A percentile compares a stretch with the other conserved stretches of the same genome.
Conservation (phyloP, 2,329 filamentous ascomycete species). For the Epichloe coenophiala region DNA sequence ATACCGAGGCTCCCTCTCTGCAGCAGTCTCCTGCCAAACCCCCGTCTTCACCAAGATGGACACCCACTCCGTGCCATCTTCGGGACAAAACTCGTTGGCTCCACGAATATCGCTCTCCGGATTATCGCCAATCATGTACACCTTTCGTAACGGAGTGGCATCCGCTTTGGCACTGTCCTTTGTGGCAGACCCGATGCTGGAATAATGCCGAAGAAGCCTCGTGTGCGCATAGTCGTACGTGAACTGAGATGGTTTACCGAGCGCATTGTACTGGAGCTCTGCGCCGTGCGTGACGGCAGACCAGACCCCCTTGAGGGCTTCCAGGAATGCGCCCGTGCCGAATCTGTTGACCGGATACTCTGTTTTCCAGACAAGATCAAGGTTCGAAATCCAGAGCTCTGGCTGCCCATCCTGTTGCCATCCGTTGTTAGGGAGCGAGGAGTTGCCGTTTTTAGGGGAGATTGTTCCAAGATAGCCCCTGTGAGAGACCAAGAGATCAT, state of each 20-base stretch:
- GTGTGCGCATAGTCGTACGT: constrained; percentile 78
- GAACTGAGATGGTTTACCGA: constrained; percentile 68
- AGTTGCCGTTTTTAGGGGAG: constrained; percentile 60
- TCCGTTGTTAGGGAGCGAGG: constrained; percentile 53
- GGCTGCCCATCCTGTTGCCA: constrained; percentile 77
- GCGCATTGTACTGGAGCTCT: constrained; percentile 47
- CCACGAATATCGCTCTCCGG: constrained; percentile 83
- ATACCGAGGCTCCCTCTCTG: constrained; percentile 38
- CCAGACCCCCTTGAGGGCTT: constrained; percentile 68
- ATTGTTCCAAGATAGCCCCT: constrained; percentile 71
- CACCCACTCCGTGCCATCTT: constrained; percentile 58
- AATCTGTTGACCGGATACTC: constrained; percentile 74
- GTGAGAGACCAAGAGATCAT: constrained; percentile 69
- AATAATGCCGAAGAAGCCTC: constrained; percentile 42
- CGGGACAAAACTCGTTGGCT: constrained; percentile 61
- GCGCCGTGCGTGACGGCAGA: constrained; percentile 51
- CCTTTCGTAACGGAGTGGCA: constrained; percentile 53
- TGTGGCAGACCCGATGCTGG: constrained; percentile 12
- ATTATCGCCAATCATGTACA: constrained; percentile 94
- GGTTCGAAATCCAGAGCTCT: constrained; percentile 73
- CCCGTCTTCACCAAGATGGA: constrained; percentile 65
- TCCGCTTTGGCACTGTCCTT: constrained; percentile 13
- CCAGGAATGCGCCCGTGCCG: constrained; percentile 83
- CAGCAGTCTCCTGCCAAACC: constrained; percentile 43
- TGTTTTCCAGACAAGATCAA: constrained; percentile 81